Evolutionary conservation across 1,139 yeast species (phyloP).

Genomic region (Candida mesenterica): DNA sequence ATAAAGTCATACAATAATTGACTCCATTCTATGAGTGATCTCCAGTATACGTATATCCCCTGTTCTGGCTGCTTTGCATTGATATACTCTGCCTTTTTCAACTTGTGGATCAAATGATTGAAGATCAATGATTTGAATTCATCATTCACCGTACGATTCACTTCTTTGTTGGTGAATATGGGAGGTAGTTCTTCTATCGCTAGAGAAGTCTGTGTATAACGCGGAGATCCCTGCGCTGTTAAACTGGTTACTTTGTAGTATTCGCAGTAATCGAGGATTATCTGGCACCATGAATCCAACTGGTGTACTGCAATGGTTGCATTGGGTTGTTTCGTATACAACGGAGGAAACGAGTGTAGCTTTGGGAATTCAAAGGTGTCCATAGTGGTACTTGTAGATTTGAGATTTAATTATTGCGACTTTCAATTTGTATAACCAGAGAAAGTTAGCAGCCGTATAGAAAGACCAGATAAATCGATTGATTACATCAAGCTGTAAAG

Average conservation of each 20-base stretch:
- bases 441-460: too few relatives aligned
- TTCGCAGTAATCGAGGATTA: conserved; percentile 57
- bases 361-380: conserved; percentile 52
- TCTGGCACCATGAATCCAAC: conserved; percentile 46
- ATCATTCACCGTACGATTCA: conserved; percentile 53
- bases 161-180: conserved; percentile 48
- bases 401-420: neutral
- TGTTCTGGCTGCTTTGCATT: conserved; percentile 39
- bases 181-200: conserved; percentile 25
- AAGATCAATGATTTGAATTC: conserved; percentile 59
- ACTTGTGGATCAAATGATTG: conserved; percentile 52
- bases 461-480: too few relatives aligned
- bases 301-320: conserved; percentile 76
- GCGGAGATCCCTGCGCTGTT: conserved; percentile 29
- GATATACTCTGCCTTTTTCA: conserved; percentile 53
- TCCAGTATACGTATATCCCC: conserved; percentile 66
- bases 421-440: too few relatives aligned
- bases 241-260: conserved; percentile 46
- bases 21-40: conserved; percentile 76
- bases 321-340: conserved; percentile 88
- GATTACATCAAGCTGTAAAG: too few relatives aligned
- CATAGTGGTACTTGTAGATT: conserved; percentile 3
- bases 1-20: conserved; percentile 46
- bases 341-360: conserved; percentile 86
- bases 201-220: conserved; percentile 27